Base-by-base conservation (phyloP, 345 rosid genomes). In the Acer yangbiense region DNA sequence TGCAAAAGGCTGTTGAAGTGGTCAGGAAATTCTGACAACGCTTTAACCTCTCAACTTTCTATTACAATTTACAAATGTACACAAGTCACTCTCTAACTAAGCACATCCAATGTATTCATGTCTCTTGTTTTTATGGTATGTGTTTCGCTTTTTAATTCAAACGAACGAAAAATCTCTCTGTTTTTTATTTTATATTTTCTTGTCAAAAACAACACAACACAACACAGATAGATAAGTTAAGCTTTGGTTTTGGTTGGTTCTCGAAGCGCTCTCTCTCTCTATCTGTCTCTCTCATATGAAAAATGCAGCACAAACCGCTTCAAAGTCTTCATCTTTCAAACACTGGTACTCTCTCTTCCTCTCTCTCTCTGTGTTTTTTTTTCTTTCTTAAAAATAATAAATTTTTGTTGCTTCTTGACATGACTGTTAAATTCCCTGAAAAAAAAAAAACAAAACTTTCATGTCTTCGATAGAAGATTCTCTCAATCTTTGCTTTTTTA, bases 1-100 rank as follows among this genome's bases (percentile, higher is more conserved):
- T 68, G 65, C 17, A 54, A 52, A 81, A 83, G 83, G 79, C 81
- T 78, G 73, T 29, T 13, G 10, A 2, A 57, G 1, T 57, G 77
- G 87, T 69, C 87, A 78, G 87, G 71, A 70, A 63, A 25, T 12
- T 25, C 81, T 69, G 85, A 78, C 89, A 79, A 68, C 58, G 78
- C 82, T 77, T 77, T 82, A 73, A 68, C 44, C 27, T 69, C 77
- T 62, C 50, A 35, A 27, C 83, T 76, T 69, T 76, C 71, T 46
- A 65, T 44, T 80, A 46, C 67, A 55, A 55, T 25, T 25, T 25
- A 25, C 27, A 25, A 55, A 43, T 10, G 0, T 11, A 17, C 69
- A 4, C 52, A 2, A 1, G 50, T 60, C 64, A 60, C 27, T 60
- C 64, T 0, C 27, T 60, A 20, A 57, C 62, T 57, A 23, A 57